Conservation (phyloP, 768 basidiomycete genomes). For the Termitomyces sp. region DNA sequence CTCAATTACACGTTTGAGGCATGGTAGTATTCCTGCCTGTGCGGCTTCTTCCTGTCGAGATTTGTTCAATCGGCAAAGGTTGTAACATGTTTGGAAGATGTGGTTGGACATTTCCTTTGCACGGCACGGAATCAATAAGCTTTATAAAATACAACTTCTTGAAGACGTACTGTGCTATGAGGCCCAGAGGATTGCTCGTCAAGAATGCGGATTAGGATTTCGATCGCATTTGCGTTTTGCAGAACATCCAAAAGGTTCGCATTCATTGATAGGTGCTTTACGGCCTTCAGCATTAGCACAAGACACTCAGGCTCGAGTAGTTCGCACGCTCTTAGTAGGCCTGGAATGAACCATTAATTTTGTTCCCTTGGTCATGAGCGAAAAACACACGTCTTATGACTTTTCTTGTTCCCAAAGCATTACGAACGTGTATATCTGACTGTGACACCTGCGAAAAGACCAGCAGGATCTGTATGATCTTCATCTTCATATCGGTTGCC, state of each 20-base stretch:
- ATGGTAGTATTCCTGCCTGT: conserved; percentile 90
- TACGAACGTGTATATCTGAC: conserved; percentile 88
- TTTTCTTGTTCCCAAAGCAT: conserved; percentile 86
- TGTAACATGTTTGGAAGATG: conserved; percentile 96
- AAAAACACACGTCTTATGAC: conserved; percentile 75
- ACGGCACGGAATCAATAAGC: background rate
- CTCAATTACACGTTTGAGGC: conserved; percentile 84
- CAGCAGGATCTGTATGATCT: conserved; percentile 84
- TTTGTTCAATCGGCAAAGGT: conserved; percentile 93
- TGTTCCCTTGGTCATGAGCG: background rate
- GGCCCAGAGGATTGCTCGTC: conserved; percentile 77
- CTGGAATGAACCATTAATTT: conserved; percentile 33
- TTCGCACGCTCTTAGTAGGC: conserved; percentile 83
- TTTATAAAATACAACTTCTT: background rate
- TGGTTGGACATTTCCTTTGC: conserved; percentile 93
- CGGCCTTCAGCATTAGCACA: conserved; percentile 86
- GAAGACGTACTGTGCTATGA: conserved; percentile 67
- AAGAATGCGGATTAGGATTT: conserved; percentile 82
- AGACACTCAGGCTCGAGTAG: conserved; percentile 85
- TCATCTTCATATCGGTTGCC: conserved; percentile 74
- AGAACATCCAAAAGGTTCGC: conserved; percentile 85
- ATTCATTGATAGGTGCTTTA: conserved; percentile 96
- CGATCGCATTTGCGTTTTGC: conserved; percentile 94
- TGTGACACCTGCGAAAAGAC: conserved; percentile 98
- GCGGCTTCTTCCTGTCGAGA: conserved; percentile 96